Evolutionary conservation across 306 rosid genomes (phyloP).

Genomic region (Pterocarpus macrocarpus): DNA sequence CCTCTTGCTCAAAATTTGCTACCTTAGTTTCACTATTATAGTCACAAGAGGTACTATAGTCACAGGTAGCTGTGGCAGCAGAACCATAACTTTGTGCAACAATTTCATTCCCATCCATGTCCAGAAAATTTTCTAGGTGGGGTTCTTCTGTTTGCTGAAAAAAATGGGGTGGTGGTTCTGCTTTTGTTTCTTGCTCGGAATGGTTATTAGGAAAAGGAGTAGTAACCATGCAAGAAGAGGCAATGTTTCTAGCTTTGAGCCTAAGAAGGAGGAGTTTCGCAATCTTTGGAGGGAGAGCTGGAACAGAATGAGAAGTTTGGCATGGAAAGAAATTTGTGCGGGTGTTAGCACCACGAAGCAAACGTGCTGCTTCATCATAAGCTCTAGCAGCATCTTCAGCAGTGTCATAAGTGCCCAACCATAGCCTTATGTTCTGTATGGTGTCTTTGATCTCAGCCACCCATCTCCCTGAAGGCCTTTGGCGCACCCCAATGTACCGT

Average conservation of each 20-base stretch:
- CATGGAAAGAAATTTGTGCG: conserved; percentile 55
- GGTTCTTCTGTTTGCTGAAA: conserved; percentile 40
- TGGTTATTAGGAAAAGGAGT: conserved; percentile 30
- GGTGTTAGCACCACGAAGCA: conserved; percentile 59
- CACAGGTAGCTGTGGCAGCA: conserved; percentile 33
- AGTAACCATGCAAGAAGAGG: conserved; percentile 30
- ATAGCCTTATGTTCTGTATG: conserved; percentile 50
- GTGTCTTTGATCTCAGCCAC: conserved; percentile 66
- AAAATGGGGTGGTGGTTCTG: not conserved
- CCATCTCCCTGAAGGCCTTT: conserved; percentile 58
- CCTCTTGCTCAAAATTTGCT: conserved; percentile 43
- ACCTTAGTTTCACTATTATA: conserved; percentile 31
- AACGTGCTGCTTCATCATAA: conserved; percentile 61
- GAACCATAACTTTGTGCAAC: conserved; percentile 34
- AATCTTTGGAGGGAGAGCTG: conserved; percentile 60
- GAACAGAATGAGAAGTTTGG: conserved; percentile 30
- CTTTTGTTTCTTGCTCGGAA: conserved; percentile 28
- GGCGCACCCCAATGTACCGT: conserved; percentile 58
- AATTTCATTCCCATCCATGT: conserved; percentile 21
- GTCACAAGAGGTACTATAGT: conserved; percentile 23
- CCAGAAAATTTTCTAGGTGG: conserved; percentile 26
- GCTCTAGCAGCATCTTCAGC: conserved; percentile 66
- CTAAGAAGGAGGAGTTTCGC: conserved; percentile 56
- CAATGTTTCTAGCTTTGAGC: conserved; percentile 56
- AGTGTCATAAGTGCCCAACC: conserved; percentile 66